Conservation (phyloP, 2,329 filamentous ascomycete genomes). For the Fusarium secorum region DNA sequence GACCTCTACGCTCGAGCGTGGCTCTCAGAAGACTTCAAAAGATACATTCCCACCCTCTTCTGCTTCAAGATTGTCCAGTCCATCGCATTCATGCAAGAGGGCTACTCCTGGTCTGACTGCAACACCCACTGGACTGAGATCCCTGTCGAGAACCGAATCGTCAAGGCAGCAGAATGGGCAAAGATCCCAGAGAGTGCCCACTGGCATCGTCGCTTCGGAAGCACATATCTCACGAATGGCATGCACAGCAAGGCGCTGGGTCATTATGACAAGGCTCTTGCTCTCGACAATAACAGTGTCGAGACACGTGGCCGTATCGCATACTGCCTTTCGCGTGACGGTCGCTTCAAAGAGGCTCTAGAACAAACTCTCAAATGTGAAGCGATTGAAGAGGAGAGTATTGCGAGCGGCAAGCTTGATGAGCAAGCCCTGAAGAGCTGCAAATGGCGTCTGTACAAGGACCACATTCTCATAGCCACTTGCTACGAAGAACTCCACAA, state of each 20-base stretch:
- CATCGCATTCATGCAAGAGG: slow-evolving; percentile 51
- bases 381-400: slow-evolving; percentile 44
- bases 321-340: slow-evolving; percentile 49
- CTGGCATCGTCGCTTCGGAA: slow-evolving; percentile 51
- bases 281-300: slow-evolving; percentile 49
- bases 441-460: slow-evolving; percentile 53
- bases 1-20: slow-evolving; percentile 51
- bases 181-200: slow-evolving; percentile 47
- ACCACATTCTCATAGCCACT: slow-evolving; percentile 50
- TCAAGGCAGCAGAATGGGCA: slow-evolving; percentile 50
- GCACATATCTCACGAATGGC: slow-evolving; percentile 50
- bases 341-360: slow-evolving; percentile 48
- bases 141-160: slow-evolving; percentile 46
- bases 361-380: slow-evolving; percentile 50
- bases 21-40: slow-evolving; percentile 47
- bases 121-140: slow-evolving; percentile 49
- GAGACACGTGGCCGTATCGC: slow-evolving; percentile 53
- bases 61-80: slow-evolving; percentile 55
- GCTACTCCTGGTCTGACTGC: slow-evolving; percentile 49
- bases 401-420: slow-evolving; percentile 39
- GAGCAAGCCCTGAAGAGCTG: slow-evolving; percentile 39
- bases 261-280: slow-evolving; percentile 49
- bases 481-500: slow-evolving; percentile 48
- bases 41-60: slow-evolving; percentile 51
- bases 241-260: slow-evolving; percentile 47